Evolutionary conservation across 108 stramenopile species (phyloP).

Genomic region (Epithemia pelagica): DNA sequence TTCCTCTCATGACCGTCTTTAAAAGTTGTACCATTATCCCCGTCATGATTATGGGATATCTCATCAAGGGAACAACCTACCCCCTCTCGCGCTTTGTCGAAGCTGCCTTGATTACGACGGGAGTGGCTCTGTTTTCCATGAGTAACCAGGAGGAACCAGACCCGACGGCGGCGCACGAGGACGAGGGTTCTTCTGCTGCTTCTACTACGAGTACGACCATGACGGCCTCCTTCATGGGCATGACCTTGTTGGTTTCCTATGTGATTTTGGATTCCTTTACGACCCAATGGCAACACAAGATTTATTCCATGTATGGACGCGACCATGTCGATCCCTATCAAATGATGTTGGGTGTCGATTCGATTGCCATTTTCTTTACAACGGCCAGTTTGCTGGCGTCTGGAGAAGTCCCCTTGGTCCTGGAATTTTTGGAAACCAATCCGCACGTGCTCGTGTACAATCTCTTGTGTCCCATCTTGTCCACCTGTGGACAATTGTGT

Average conservation of each 20-base stretch:
- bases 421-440: slow-evolving; percentile 88
- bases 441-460: slow-evolving; percentile 82
- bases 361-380: slow-evolving; percentile 90
- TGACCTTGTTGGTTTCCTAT: slow-evolving; percentile 89
- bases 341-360: slow-evolving; percentile 99
- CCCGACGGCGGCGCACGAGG: neutral
- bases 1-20: slow-evolving; percentile 96
- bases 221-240: slow-evolving; percentile 70
- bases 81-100: slow-evolving; percentile 83
- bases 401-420: slow-evolving; percentile 84
- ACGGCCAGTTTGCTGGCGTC: slow-evolving; percentile 78
- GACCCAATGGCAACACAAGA: slow-evolving; percentile 95
- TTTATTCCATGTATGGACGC: slow-evolving; percentile 90
- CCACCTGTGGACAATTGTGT: slow-evolving; percentile 92
- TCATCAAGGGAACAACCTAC: slow-evolving; percentile 84
- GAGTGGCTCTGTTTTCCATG: slow-evolving; percentile 87
- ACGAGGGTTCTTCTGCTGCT: slow-evolving; percentile 12
- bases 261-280: slow-evolving; percentile 98
- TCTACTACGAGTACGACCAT: slow-evolving; percentile 26
- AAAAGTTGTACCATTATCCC: slow-evolving; percentile 98
- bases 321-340: slow-evolving; percentile 89
- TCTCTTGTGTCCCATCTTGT: slow-evolving; percentile 89
- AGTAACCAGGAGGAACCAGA: no score
- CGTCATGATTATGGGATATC: slow-evolving; percentile 96
- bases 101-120: slow-evolving; percentile 87